A percentile compares a stretch with the other conserved stretches of the same genome.
These are phyloP conservation scores for Penicillium egyptiacum DNA, from an alignment of 495 filamentous ascomycete genomes.

Conservation along the genomic window DNA sequence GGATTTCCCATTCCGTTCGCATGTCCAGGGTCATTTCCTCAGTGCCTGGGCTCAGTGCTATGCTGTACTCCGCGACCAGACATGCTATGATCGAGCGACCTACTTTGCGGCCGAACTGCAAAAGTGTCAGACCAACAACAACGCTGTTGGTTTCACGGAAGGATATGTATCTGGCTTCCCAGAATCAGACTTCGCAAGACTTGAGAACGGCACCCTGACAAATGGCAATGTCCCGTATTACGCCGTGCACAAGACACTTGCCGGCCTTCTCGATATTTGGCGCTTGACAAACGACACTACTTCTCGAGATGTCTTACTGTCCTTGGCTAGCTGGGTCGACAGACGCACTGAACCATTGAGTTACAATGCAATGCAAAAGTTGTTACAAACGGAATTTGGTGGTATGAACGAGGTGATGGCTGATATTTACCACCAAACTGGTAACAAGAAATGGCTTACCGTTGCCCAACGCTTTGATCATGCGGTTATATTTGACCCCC, in stretches of 20 bases:
- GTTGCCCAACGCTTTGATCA: constrained; percentile 9
- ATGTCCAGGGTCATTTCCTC: constrained; percentile 4
- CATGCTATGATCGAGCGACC: neutral
- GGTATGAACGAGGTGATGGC: constrained; percentile 5
- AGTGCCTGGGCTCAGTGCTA: constrained; percentile 6
- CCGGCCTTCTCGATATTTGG: neutral
- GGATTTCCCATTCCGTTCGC: constrained; percentile 3
- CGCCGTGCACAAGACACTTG: constrained; percentile 1
- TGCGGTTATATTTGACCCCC: neutral
- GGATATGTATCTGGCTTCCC: constrained; percentile 2
- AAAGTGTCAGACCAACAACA: constrained; percentile 1
- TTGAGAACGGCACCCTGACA: neutral
- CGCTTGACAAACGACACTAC: constrained; percentile 2
- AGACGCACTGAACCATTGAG: neutral
- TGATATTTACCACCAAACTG: constrained; percentile 1
- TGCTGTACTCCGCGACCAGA: constrained; percentile 3
- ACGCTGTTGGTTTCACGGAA: neutral
- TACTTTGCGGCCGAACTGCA: neutral
- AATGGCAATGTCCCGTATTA: constrained; percentile 2
- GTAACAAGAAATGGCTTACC: neutral
- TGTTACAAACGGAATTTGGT: constrained; percentile 1
- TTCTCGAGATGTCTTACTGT: neutral
- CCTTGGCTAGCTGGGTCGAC: constrained; percentile 1
- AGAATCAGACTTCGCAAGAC: neutral
- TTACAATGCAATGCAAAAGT: neutral